A percentile compares a stretch with the other conserved stretches of the same genome.
Conservation (phyloP, 2,329 filamentous ascomycete genomes). For the Colletotrichum sp. region DNA sequence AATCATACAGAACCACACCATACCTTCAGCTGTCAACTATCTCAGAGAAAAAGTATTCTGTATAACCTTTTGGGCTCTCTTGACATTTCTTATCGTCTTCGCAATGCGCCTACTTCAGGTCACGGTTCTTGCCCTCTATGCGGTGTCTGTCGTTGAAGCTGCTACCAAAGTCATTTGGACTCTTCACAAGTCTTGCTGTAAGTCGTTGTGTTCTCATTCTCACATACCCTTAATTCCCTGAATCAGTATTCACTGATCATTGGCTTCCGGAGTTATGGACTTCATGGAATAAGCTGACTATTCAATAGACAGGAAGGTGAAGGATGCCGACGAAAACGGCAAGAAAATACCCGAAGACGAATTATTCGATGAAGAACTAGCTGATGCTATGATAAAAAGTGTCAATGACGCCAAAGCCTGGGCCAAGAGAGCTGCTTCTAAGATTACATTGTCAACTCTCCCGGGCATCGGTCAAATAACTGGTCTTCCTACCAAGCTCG, state of each 20-base stretch:
- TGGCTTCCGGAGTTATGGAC: background rate
- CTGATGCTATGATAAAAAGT: background rate
- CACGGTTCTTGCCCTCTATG: background rate
- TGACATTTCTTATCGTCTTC: background rate
- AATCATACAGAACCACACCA: background rate
- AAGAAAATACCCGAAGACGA: too few species aligned
- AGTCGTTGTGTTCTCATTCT: background rate
- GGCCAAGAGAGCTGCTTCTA: background rate
- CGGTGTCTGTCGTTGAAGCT: background rate
- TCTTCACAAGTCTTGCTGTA: background rate
- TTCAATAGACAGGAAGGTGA: background rate
- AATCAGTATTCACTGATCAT: background rate
- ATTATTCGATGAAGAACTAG: background rate
- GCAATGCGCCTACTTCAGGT: background rate
- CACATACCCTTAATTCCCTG: background rate
- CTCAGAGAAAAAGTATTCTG: background rate
- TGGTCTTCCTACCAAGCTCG: background rate
- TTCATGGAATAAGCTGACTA: background rate
- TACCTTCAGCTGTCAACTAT: background rate
- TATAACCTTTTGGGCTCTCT: background rate
- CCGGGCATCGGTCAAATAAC: background rate
- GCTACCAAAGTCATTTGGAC: background rate
- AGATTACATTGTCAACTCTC: background rate
- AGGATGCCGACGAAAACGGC: background rate
- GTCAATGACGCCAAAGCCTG: background rate